Base-by-base conservation (phyloP, 2,329 filamentous ascomycete species). In the Aspergillus thermomutatus region DNA sequence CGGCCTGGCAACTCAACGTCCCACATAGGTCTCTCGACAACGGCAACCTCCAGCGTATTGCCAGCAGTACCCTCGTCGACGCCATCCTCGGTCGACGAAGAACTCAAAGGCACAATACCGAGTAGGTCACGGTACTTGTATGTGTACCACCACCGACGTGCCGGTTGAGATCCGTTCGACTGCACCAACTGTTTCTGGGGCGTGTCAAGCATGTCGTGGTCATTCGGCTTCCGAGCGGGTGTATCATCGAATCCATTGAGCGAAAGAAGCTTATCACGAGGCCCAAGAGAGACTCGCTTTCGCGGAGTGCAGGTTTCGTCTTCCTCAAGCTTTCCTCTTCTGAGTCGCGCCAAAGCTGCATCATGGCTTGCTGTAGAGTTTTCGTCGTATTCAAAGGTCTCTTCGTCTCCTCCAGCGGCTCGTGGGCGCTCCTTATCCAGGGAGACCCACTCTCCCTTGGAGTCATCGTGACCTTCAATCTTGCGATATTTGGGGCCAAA, bases 121-220 rank as follows among this genome's bases (percentile, higher is more conserved):
- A 99, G 80, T 65, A 99, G 92, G n/a, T 92, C 90, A 57, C 92
- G 84, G 75, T 97, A 99, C 75, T 96, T 95, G 80, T 89, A 92
- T 4, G 92, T 96, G 70, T 87, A 85, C 91, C 92, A 97, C 77
- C 74, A 74, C 23, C 69, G 65, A 52, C 75, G 68, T 49, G 65
- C 52, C 27, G 66, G 53, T 17, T 69, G 63, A 40, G 66, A 66
- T 49, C 64, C 68, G 46, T 72, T 64, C 31, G 56, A 46, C 40
- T 63, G 61, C 26, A 63, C 64, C 43, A 67, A 50, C 52, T 67
- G 62, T 56, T 71, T 70, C 49, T 62, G 52, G 17, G 59, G 53
- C 21, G 58, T 54, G 11, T 50, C 41, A 19, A 51, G 48, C 7
- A 46, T 19, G 25, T 41, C 48, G 7, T 17, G 26, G 25, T 57